Percentiles rank a stretch among this genome's conserved stretches.
phyloP scores from a whole-genome alignment of 1,284 basidiomycete genomes.

The Malassezia pachydermatis region DNA sequence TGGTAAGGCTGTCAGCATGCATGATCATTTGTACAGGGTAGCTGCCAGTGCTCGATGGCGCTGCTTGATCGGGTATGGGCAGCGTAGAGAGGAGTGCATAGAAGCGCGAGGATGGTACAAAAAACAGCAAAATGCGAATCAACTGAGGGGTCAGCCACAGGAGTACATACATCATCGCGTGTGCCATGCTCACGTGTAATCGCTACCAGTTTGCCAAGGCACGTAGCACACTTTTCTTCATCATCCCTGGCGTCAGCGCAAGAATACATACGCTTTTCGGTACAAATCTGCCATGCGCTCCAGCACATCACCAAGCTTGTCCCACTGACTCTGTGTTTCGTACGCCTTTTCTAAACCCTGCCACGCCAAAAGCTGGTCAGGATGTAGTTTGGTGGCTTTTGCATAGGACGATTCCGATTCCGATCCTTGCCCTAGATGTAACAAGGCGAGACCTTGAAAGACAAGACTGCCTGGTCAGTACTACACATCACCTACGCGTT shows the following conservation, averaged over 20 bases:
- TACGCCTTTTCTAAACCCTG: slow-evolving; percentile 50
- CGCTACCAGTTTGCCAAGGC: slow-evolving; percentile 65
- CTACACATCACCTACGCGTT: slow-evolving; percentile 41
- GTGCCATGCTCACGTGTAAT: slow-evolving; percentile 58
- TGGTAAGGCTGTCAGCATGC: slow-evolving; percentile 52
- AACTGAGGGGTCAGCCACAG: slow-evolving; percentile 9
- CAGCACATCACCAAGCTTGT: slow-evolving; percentile 34
- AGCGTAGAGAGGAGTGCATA: slow-evolving; percentile 60
- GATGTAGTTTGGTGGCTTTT: slow-evolving; percentile 44
- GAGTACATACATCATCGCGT: slow-evolving; percentile 53
- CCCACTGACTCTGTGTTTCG: slow-evolving; percentile 43
- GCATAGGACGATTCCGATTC: slow-evolving; percentile 40
- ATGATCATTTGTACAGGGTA: slow-evolving; percentile 57
- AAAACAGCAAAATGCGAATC: slow-evolving; percentile 55
- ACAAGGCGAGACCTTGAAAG: slow-evolving; percentile 27
- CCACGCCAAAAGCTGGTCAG: slow-evolving; percentile 45
- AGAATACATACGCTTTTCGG: background rate
- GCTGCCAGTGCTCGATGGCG: slow-evolving; percentile 53
- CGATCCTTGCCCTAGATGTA: slow-evolving; percentile 26
- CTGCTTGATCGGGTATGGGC: slow-evolving; percentile 65
- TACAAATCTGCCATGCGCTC: slow-evolving; percentile 37
- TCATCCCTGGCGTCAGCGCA: slow-evolving; percentile 50
- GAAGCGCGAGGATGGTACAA: slow-evolving; percentile 66
- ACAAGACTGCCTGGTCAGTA: slow-evolving; percentile 13
- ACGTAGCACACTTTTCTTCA: slow-evolving; percentile 65